phyloP scores from a whole-genome alignment of 2,329 filamentous ascomycete genomes.

The Cercospora janseana region DNA sequence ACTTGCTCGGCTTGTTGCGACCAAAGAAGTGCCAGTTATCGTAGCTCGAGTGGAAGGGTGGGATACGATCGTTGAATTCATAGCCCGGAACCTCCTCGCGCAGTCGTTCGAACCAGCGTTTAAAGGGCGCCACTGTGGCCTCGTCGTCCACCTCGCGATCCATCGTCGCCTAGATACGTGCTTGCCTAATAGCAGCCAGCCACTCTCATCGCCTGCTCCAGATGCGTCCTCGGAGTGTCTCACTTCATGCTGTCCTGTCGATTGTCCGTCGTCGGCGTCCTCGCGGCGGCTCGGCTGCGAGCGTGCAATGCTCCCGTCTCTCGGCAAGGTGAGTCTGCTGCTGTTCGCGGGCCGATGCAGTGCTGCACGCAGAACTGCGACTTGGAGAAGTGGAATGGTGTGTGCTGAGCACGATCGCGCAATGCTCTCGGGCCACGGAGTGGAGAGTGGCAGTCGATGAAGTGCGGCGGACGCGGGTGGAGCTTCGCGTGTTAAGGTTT shows the following conservation, averaged over 20 bases:
- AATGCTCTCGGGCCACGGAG: neutral
- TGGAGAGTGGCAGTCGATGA: neutral
- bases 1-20: slow-evolving; percentile 43
- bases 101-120: slow-evolving; percentile 37
- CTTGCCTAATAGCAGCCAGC: slow-evolving; percentile 11
- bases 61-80: slow-evolving; percentile 40
- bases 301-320: too few species aligned
- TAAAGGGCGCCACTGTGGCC: slow-evolving; percentile 24
- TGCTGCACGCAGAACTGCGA: too few species aligned
- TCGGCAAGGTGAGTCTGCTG: too few species aligned
- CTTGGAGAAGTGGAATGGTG: too few species aligned
- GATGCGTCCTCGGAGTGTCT: neutral
- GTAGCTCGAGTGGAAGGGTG: slow-evolving; percentile 61
- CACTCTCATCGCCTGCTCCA: slow-evolving; percentile 1
- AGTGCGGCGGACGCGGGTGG: slow-evolving; percentile 1
- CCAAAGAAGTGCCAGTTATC: slow-evolving; percentile 73
- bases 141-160: slow-evolving; percentile 19
- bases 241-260: slow-evolving; percentile 6
- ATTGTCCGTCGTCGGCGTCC: too few species aligned
- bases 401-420: too few species aligned
- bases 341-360: too few species aligned
- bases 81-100: slow-evolving; percentile 37
- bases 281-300: too few species aligned
- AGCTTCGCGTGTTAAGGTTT: slow-evolving; percentile 94
- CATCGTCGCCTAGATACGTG: slow-evolving; percentile 2